Evolutionary conservation across 225 moss, liverwort and hornwort genomes (phyloP).

Genomic region (Pseudisothecium myosuroides): DNA sequence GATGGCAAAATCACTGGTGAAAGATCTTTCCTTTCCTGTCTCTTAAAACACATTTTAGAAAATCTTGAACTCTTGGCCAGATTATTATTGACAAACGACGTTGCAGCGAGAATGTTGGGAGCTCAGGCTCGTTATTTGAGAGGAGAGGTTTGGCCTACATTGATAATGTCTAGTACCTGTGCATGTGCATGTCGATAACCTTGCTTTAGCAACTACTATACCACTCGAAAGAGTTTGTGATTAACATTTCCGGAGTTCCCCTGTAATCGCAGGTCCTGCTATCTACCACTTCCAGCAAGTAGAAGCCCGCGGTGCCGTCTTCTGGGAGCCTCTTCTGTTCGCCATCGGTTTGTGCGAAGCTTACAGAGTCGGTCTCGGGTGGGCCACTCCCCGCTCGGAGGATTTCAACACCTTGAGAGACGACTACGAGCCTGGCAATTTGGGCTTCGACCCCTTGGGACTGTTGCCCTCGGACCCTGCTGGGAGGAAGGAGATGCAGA

Average conservation of each 20-base stretch:
- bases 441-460: constrained; percentile 71
- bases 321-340: constrained; percentile 52
- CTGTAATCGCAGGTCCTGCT: constrained; percentile 28
- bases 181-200: not conserved
- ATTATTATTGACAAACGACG: not conserved
- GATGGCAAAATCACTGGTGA: constrained; percentile 45
- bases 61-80: no score
- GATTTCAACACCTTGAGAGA: constrained; percentile 47
- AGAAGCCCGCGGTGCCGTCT: constrained; percentile 57
- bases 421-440: constrained; percentile 61
- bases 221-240: not conserved
- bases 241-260: not conserved
- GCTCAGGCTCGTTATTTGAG: not conserved
- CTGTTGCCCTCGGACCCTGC: constrained; percentile 38
- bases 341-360: constrained; percentile 32
- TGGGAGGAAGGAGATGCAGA: constrained; percentile 27
- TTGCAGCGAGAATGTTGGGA: not conserved
- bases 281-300: constrained; percentile 80
- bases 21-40: not conserved
- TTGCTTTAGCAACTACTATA: not conserved
- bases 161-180: not conserved
- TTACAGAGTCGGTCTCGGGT: constrained; percentile 49
- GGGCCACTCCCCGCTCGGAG: constrained; percentile 43
- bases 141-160: not conserved
- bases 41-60: not conserved